These are phyloP conservation scores for Coemansia sp. DNA, from an alignment of 192 early-diverging fungal genomes.

Conservation along the genomic window DNA sequence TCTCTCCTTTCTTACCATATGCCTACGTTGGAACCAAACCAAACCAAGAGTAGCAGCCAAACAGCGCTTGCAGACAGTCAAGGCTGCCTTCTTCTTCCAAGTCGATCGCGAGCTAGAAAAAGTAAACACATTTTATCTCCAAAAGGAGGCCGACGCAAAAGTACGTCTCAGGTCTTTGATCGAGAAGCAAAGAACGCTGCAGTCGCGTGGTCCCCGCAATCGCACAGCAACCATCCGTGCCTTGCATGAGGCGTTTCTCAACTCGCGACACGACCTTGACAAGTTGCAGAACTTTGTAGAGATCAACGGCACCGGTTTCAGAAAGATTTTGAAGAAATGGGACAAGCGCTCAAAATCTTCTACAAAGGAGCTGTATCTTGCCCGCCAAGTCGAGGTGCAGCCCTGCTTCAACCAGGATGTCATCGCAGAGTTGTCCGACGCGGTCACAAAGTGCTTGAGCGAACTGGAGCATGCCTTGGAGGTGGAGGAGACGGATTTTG, in stretches of 20 bases:
- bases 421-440: slow-evolving; percentile 87
- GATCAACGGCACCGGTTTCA: slow-evolving; percentile 93
- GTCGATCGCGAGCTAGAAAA: slow-evolving; percentile 98
- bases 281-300: slow-evolving; percentile 99
- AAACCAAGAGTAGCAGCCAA: slow-evolving; percentile 29
- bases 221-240: slow-evolving; percentile 65
- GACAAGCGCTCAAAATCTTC: slow-evolving; percentile 98
- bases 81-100: slow-evolving; percentile 96
- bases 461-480: slow-evolving; percentile 74
- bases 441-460: slow-evolving; percentile 67
- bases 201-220: slow-evolving; percentile 57
- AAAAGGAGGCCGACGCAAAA: slow-evolving; percentile 94
- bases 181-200: slow-evolving; percentile 74
- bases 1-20: no score
- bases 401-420: slow-evolving; percentile 96
- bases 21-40: no score
- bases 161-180: slow-evolving; percentile 82
- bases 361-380: slow-evolving; percentile 97
- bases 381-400: slow-evolving; percentile 96
- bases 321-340: slow-evolving; percentile 99
- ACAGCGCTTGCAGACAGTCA: slow-evolving; percentile 75
- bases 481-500: slow-evolving; percentile 28
- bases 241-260: slow-evolving; percentile 86
- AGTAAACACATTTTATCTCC: slow-evolving; percentile 95
- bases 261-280: slow-evolving; percentile 90